Base-by-base conservation (phyloP, 306 rosid genomes). In the Malus asiatica region DNA sequence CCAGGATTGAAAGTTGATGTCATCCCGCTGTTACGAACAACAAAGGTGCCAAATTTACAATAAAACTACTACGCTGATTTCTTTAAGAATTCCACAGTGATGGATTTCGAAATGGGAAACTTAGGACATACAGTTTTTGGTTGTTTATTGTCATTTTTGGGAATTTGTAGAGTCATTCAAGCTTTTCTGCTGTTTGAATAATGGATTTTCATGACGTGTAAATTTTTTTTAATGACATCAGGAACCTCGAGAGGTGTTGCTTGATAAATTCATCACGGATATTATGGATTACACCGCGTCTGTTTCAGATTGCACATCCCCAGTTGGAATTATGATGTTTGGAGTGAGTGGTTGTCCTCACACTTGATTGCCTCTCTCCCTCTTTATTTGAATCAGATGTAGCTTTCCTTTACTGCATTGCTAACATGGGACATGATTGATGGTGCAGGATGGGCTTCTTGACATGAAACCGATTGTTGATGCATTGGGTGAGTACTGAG, bases 1-100 rank as follows among this genome's bases (percentile, higher is more conserved):
- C 98, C 97, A 3, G 97, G 97, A 76, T 71, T 91, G 6, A 85
- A 83, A 83, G 93, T 86, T 51, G 92, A 91, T 75, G 90, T 82
- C 35, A 76, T 91, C 75, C 92, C 98, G 0, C 70, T 93, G 65
- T 35, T 76, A 29, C 80, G 80, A 2, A 74, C 79, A 0, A 5
- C 45, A 3, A 75, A 69, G 90, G 98, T 87, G 78, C 75, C 52
- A 15, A 40, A 63, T 55, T 52, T 8, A 19, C 20, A n/a, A 33
- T 38, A 33, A 29, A 70, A 33, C 30, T 12, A 20, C 16, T 58
- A 51, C 30, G 40, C 62, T 14, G 46, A 61, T 42, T 59, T 73
- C 15, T 38, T 35, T 20, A 22, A 55, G 32, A 38, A 57, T 2
- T 66, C 61, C 60, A 19, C 22, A 64, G 22, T 51, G 4, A n/a